phyloP scores from a whole-genome alignment of 345 rosid species.

The Moricandia moricandioides region DNA sequence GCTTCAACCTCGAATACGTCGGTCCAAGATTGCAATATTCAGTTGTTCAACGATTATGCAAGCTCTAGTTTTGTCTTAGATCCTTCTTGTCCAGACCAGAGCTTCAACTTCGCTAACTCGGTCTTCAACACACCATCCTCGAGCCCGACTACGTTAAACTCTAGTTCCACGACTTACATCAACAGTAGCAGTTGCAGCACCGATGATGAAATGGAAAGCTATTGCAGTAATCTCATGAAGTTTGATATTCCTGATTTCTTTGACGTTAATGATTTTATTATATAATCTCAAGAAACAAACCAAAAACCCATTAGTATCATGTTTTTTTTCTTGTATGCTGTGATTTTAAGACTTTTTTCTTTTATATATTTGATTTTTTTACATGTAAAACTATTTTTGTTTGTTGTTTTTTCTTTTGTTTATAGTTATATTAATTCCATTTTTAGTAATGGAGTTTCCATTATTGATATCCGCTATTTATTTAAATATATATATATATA shows the following conservation, averaged over 20 bases:
- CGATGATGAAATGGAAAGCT: conserved; percentile 80
- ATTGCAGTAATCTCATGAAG: conserved; percentile 56
- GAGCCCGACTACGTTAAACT: conserved; percentile 60
- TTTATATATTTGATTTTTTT: neutral
- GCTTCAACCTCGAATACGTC: conserved; percentile 17
- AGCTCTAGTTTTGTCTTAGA: conserved; percentile 29
- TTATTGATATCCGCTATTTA: conserved; percentile 28
- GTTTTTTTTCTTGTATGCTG: neutral
- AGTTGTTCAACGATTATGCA: conserved; percentile 35
- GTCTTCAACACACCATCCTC: conserved; percentile 64
- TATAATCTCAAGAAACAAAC: conserved; percentile 36
- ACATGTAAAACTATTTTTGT: conserved; percentile 23
- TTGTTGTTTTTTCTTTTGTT: neutral
- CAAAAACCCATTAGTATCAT: neutral
- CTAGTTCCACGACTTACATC: conserved; percentile 50
- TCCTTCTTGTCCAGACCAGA: conserved; percentile 40
- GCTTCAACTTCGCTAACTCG: conserved; percentile 44
- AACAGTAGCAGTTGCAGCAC: conserved; percentile 47
- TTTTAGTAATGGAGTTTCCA: conserved; percentile 24
- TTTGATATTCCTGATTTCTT: conserved; percentile 59
- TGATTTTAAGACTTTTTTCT: neutral
- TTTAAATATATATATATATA: conserved; percentile 14
- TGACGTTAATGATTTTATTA: conserved; percentile 50
- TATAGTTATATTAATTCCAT: neutral
- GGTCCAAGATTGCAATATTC: conserved; percentile 37